Conservation (phyloP, 768 basidiomycete species). For the Piloderma croceum region DNA sequence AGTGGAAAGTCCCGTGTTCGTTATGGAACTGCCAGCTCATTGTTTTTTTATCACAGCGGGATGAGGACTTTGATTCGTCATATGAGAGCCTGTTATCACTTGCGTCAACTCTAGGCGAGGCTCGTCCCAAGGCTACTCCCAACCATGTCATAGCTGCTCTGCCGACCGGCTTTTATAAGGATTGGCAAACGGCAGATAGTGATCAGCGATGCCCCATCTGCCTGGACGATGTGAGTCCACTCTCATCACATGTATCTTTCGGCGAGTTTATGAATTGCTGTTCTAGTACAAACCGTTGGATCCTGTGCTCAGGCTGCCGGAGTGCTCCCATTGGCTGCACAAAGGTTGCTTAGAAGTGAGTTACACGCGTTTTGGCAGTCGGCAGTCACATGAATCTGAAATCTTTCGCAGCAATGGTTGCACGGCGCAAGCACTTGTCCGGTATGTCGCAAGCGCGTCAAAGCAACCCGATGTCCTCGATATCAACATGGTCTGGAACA, state of each 20-base stretch:
- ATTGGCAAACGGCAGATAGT: slow-evolving; percentile 61
- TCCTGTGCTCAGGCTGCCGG: slow-evolving; percentile 55
- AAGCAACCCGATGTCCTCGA: too few relatives aligned
- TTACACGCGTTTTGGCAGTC: slow-evolving; percentile 2
- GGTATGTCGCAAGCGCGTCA: slow-evolving; percentile 67
- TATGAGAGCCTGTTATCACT: slow-evolving; percentile 65
- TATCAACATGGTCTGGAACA: too few relatives aligned
- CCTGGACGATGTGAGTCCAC: slow-evolving; percentile 65
- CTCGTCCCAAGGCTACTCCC: slow-evolving; percentile 57
- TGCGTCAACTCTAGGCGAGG: slow-evolving; percentile 61
- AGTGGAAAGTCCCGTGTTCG: neutral
- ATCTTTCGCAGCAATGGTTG: slow-evolving; percentile 65
- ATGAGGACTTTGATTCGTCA: slow-evolving; percentile 71
- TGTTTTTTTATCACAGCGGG: slow-evolving; percentile 43
- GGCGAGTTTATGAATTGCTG: slow-evolving; percentile 8
- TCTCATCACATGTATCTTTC: slow-evolving; percentile 2
- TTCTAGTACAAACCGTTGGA: slow-evolving; percentile 61
- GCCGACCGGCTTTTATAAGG: slow-evolving; percentile 57
- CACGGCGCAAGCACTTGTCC: slow-evolving; percentile 72
- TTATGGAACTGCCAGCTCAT: slow-evolving; percentile 5
- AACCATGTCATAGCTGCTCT: slow-evolving; percentile 53
- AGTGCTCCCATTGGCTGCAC: slow-evolving; percentile 80
- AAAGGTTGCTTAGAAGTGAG: slow-evolving; percentile 69
- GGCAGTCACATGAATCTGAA: neutral
- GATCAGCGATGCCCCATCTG: slow-evolving; percentile 81